phyloP scores from a whole-genome alignment of 2,329 filamentous ascomycete species.

The Parasarocladium wereldwijsianum region DNA sequence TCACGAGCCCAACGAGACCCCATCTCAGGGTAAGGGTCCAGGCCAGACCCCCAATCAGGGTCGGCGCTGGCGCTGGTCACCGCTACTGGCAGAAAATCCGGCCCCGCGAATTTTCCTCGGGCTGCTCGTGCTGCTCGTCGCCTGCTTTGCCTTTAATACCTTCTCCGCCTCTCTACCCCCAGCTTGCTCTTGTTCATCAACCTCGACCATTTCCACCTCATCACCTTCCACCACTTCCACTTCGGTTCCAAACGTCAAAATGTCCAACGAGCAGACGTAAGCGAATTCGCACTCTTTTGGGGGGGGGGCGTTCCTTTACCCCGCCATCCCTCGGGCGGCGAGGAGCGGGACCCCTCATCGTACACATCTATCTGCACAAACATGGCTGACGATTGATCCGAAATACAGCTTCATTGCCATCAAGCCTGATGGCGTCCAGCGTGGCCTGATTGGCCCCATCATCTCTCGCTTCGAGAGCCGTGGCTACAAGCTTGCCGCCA shows the following conservation, averaged over 20 bases:
- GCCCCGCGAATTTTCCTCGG: conserved; percentile 28
- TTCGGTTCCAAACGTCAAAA: conserved; percentile 28
- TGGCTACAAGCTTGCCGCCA: conserved; percentile 89
- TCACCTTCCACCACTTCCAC: conserved; percentile 9
- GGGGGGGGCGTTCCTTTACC: too few species aligned
- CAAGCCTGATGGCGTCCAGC: conserved; percentile 99
- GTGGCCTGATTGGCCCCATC: conserved; percentile 95
- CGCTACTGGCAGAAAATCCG: conserved; percentile 18
- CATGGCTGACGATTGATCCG: conserved; percentile 11
- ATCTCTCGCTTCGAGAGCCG: conserved; percentile 96
- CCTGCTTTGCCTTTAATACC: conserved; percentile 19
- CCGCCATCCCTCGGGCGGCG: conserved; percentile 16
- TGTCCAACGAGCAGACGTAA: conserved; percentile 76
- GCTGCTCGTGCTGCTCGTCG: conserved; percentile 20
- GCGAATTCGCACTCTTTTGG: too few species aligned
- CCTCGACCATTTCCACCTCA: conserved; percentile 11
- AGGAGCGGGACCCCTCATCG: too few species aligned
- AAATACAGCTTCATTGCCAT: conserved; percentile 89
- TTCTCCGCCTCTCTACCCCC: conserved; percentile 12
- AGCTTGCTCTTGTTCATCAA: conserved; percentile 14
- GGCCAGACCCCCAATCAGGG: conserved; percentile 9
- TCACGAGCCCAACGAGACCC: too few species aligned
- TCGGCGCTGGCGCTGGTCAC: conserved; percentile 3
- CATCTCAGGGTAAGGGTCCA: neutral
- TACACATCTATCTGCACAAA: too few species aligned